Evolutionary conservation across 1,139 yeast species (phyloP), one percentile per base, ranked within the genome.

Genomic region (Lodderomyces margitis): DNA sequence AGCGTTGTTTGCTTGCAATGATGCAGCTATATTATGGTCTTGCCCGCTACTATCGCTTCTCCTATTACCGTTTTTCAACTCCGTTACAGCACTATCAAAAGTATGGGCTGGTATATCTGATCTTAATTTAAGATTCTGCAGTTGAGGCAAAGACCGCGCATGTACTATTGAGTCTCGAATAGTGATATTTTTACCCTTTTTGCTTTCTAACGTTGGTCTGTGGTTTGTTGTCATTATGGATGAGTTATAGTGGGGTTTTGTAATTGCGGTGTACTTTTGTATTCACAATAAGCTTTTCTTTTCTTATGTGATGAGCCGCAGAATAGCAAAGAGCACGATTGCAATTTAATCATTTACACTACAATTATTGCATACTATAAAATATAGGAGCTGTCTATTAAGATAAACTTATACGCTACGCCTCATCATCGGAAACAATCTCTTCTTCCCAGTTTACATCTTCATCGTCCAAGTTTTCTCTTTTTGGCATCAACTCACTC

Each of bases 171-270:
- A 59, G 41, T 68, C 68, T 12, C 51, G 47, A 20, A 72, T 69
- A 2, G 55, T 53, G 40, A 74, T 62, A 23, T 66, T 68, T 51
- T 77, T 78, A 4, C 96, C 97, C 53, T 81, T 75, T 44, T 95
- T 89, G 46, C 92, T 87, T 55, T 89, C 96, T 47, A 87, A 74
- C 7, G 95, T 87, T 0, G 97, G 96, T 58, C 95, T 75, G 57
- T 87, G 96, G 38, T 94, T 92, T 2, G 95, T 83, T 1, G 45
- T 36, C 48, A 45, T 45, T 21, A 9, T 34, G 14, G 17, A 16
- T 7, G 5, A 6, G 7, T 6, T 25, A 3, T 10, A 25, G 30
- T 8, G 3, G 5, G 10, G 19, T 15, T 7, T 7, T 15, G 10
- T 4, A 27, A n/a, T n/a, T n/a, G n/a, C n/a, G n/a, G 11, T 15